Evolutionary conservation across 208 protist genomes (phyloP).

Genomic region (Histomonas meleagridis): DNA sequence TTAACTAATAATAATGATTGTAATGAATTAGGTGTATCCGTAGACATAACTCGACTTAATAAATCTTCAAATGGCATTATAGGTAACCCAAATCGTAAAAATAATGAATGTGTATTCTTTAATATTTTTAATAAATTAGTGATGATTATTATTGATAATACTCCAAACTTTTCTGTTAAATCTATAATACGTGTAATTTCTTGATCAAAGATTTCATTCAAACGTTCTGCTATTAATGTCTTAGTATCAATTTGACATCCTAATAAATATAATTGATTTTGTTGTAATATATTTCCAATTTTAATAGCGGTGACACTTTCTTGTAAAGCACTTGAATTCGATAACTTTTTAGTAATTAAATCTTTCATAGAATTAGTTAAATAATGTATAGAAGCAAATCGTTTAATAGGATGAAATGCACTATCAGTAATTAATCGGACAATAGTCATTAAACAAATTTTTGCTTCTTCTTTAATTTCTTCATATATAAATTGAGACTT

Average conservation of each 20-base stretch:
- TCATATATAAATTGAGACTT: background rate
- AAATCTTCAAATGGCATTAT: background rate
- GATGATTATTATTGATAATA: background rate
- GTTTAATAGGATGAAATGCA: background rate
- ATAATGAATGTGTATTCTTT: background rate
- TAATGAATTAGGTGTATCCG: conserved; percentile 8
- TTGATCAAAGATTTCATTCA: background rate
- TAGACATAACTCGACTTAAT: background rate
- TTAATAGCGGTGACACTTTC: too few relatives aligned
- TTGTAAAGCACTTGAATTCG: too few relatives aligned
- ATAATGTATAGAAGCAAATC: background rate
- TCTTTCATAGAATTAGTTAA: too few relatives aligned
- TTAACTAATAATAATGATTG: background rate
- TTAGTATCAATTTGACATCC: conserved; percentile 31
- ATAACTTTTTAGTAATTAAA: too few relatives aligned
- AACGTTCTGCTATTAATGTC: background rate
- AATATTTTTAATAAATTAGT: background rate
- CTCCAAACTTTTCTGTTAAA: background rate
- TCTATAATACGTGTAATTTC: background rate
- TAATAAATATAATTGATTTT: background rate
- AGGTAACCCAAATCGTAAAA: background rate
- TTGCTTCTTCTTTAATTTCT: background rate
- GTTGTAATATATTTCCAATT: background rate
- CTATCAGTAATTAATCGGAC: background rate
- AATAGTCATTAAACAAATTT: background rate